Conservation (phyloP, 306 rosid species). For the Fragaria ananassa region DNA sequence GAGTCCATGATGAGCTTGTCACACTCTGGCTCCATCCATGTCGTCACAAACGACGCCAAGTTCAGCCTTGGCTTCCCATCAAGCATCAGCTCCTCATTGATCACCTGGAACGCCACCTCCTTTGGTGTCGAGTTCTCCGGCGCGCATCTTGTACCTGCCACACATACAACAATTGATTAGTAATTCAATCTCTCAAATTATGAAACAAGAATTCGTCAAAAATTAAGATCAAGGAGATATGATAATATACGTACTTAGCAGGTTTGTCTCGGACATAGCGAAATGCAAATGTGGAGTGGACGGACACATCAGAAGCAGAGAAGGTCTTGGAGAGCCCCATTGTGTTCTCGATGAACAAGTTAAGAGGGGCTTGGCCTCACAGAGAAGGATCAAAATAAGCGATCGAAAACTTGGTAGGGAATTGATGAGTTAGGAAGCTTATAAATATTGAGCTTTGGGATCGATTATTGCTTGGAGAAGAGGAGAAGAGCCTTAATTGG, state of each 20-base stretch:
- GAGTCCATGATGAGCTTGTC: slow-evolving; percentile 71
- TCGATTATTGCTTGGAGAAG: slow-evolving; percentile 8
- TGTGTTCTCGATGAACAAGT: neutral
- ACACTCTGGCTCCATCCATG: slow-evolving; percentile 82
- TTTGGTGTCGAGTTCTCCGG: slow-evolving; percentile 62
- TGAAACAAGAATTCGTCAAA: neutral
- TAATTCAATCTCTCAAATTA: neutral
- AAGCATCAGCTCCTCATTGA: slow-evolving; percentile 57
- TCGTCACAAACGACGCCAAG: slow-evolving; percentile 78
- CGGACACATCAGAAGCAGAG: slow-evolving; percentile 36
- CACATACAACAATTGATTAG: neutral
- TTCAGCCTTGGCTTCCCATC: slow-evolving; percentile 66
- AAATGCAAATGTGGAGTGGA: slow-evolving; percentile 39
- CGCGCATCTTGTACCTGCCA: slow-evolving; percentile 35
- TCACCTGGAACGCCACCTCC: slow-evolving; percentile 54
- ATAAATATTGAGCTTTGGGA: neutral
- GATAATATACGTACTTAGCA: slow-evolving; percentile 15
- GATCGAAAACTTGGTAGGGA: neutral
- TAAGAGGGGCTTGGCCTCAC: neutral
- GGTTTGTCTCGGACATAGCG: slow-evolving; percentile 39
- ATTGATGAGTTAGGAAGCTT: neutral
- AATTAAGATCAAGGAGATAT: no score
- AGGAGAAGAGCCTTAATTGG: slow-evolving; percentile 8
- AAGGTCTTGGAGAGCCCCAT: slow-evolving; percentile 35
- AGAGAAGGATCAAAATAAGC: neutral